These are phyloP conservation scores for Poteriospumella lacustris DNA, from an alignment of 108 stramenopile genomes.

Conservation along the genomic window DNA sequence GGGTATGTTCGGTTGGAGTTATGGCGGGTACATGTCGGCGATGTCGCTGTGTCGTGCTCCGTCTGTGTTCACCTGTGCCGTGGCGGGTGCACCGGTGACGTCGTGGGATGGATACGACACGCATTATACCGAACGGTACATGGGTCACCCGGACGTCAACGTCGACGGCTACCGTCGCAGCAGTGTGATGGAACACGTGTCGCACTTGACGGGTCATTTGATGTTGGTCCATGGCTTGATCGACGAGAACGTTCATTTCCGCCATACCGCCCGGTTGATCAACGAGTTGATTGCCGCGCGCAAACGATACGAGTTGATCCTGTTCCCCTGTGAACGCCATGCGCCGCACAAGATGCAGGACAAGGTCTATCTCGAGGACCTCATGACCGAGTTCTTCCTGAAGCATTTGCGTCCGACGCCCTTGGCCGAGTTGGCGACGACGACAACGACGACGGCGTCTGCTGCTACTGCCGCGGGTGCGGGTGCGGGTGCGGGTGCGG, in stretches of 20 bases:
- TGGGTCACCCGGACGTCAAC: constrained; percentile 72
- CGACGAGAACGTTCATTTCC: constrained; percentile 93
- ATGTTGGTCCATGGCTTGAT: constrained; percentile 85
- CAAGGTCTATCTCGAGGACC: constrained; percentile 73
- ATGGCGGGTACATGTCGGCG: constrained; percentile 83
- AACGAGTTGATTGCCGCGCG: constrained; percentile 72
- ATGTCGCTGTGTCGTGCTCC: constrained; percentile 79
- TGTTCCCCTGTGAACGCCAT: constrained; percentile 86
- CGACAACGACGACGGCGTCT: no score
- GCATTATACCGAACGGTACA: constrained; percentile 91
- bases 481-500: no score
- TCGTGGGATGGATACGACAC: constrained; percentile 92
- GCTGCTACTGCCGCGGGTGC: no score
- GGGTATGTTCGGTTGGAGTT: constrained; percentile 89
- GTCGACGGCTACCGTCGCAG: constrained; percentile 65
- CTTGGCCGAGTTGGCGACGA: no score
- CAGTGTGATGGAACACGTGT: constrained; percentile 65
- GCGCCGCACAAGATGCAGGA: constrained; percentile 74
- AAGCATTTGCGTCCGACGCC: neutral
- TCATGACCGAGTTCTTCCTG: constrained; percentile 48
- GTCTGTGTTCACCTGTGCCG: constrained; percentile 72
- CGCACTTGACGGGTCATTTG: constrained; percentile 40
- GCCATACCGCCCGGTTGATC: constrained; percentile 80
- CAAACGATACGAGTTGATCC: constrained; percentile 78
- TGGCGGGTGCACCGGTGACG: constrained; percentile 88